Evolutionary conservation across 371 early-diverging fungal species (phyloP).

Genomic region (Sanchytrium tribonematis): DNA sequence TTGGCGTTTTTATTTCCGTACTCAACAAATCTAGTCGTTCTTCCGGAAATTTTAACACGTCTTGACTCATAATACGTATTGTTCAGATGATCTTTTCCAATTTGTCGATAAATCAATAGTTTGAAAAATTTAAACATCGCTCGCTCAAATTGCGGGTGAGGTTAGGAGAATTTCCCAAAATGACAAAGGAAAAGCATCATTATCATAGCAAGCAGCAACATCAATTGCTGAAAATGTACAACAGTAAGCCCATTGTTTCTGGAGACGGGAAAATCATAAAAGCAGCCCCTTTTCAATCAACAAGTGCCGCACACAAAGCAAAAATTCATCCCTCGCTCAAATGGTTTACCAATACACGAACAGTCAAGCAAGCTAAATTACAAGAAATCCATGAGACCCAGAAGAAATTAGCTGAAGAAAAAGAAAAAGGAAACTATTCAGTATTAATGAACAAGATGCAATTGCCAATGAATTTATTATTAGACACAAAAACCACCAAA

Average conservation of each 20-base stretch:
- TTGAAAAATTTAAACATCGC: too few species aligned
- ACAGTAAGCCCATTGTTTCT: constrained; percentile 60
- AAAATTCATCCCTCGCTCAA: constrained; percentile 77
- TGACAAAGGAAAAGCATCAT: too few species aligned
- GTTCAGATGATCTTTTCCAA: background rate
- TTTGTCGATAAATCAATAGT: too few species aligned
- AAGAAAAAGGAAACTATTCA: constrained; percentile 80
- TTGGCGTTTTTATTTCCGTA: background rate
- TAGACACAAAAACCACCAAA: background rate
- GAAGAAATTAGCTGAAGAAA: constrained; percentile 59
- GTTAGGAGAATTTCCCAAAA: too few species aligned
- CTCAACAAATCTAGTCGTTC: background rate
- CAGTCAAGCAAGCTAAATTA: constrained; percentile 45
- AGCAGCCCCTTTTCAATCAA: constrained; percentile 72
- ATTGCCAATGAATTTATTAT: constrained; percentile 43
- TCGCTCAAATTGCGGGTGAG: too few species aligned
- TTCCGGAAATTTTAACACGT: background rate
- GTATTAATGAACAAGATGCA: constrained; percentile 80
- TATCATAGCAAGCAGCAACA: too few species aligned
- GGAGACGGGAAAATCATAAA: constrained; percentile 72
- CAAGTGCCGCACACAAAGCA: constrained; percentile 35
- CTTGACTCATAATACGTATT: background rate
- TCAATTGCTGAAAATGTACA: too few species aligned
- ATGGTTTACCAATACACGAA: constrained; percentile 89
- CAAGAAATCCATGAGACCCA: constrained; percentile 69